Percentiles rank a stretch among this genome's conserved stretches.
Evolutionary conservation across 495 filamentous ascomycete species (phyloP).

Genomic region (Annulohypoxylon moriforme): DNA sequence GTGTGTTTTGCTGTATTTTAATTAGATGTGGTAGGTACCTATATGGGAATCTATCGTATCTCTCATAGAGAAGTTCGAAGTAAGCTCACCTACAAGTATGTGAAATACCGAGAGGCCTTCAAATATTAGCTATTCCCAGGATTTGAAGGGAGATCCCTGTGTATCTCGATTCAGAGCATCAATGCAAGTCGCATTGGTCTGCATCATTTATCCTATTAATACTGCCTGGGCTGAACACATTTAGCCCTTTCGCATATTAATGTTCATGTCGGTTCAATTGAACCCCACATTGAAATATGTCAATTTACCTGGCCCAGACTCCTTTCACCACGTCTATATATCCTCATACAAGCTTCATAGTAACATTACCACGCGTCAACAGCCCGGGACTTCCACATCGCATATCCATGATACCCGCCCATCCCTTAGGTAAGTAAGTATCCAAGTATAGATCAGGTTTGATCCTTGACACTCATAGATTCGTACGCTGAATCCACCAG

Average conservation of each 20-base stretch:
- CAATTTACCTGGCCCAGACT: background rate
- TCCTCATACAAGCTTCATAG: background rate
- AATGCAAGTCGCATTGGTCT: background rate
- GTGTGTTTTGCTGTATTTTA: background rate
- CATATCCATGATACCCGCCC: too few relatives aligned
- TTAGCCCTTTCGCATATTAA: background rate
- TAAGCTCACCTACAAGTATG: too few relatives aligned
- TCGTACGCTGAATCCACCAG: too few relatives aligned
- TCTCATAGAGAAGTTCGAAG: too few relatives aligned
- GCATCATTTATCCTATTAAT: background rate
- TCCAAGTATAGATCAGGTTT: too few relatives aligned
- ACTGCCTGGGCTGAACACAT: background rate
- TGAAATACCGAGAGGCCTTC: too few relatives aligned
- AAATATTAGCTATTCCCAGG: too few relatives aligned
- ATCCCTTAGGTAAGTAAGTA: too few relatives aligned
- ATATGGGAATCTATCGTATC: too few relatives aligned
- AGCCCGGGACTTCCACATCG: conserved; percentile 3
- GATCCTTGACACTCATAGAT: background rate
- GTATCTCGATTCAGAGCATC: background rate
- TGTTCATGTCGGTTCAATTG: background rate
- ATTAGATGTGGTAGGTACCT: too few relatives aligned
- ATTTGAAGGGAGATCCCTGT: background rate
- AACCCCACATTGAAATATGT: background rate
- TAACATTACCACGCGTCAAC: background rate
- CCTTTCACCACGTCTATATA: background rate